Evolutionary conservation across 2,329 filamentous ascomycete species (phyloP), one percentile per base, ranked within the genome.

Genomic region (Apiospora koreana): DNA sequence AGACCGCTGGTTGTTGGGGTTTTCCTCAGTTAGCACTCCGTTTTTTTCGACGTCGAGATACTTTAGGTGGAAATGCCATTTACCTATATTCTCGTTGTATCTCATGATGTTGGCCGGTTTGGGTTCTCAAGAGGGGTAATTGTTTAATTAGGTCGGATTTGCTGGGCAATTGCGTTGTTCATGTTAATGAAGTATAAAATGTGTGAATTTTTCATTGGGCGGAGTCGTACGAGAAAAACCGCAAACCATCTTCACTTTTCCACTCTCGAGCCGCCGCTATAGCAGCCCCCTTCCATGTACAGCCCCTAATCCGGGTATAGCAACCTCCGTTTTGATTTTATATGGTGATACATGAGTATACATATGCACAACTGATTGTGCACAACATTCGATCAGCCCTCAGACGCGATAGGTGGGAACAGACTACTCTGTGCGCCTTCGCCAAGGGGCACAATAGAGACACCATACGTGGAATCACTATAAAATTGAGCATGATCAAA

Each of bases 391-490:
- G 5, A 67, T 80, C 74, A 85, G 35, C 79, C 77, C 72, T 85
- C 83, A 0, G 84, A 79, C 3, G 81, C 74, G 31, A 86, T 70
- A 2, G 85, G 86, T 41, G 89, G 89, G 74, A 91, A 91, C 54
- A 91, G 75, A 0, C 80, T 81, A 38, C 28, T 38, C 18, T 48
- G 43, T 25, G 66, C 66, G 28, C 66, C 66, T 48, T 48, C 66
- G 18, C 66, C 66, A 8, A 68, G 66, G 16, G 25, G 9, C 31
- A 68, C 66, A 9, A 23, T 23, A 50, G 66, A 41, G 23, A 50
- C 35, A 48, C 66, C 95, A 80, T 97, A 98, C 1, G 86, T 83
- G 45, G 84, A 76, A 81, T 98, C 96, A 10, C 81, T 85, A 1
- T 90, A 90, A 38, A 91, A 82, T 35, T 74, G 78, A 6, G 94